Evolutionary conservation across 129 eudicot genomes (phyloP).

Genomic region (Erigeron canadensis): DNA sequence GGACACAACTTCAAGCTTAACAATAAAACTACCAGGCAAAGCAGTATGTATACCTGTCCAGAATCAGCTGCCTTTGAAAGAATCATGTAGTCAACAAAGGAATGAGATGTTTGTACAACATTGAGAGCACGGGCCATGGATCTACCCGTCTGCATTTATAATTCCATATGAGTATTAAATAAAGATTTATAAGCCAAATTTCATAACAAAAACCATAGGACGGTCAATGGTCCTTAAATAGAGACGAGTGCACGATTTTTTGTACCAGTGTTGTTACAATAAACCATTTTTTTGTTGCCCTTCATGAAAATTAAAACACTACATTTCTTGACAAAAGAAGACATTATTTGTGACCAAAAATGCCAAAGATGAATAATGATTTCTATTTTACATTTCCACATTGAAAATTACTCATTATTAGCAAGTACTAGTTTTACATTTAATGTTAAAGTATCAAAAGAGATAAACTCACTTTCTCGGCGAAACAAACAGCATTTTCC

Average conservation of each 20-base stretch:
- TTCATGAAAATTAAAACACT: too few relatives aligned
- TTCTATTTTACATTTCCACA: too few relatives aligned
- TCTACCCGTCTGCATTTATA: constrained; percentile 60
- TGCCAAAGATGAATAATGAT: too few relatives aligned
- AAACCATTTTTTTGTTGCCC: too few relatives aligned
- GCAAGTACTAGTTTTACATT: too few relatives aligned
- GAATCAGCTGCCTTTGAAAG: constrained; percentile 66
- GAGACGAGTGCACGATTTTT: too few relatives aligned
- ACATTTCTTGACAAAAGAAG: too few relatives aligned
- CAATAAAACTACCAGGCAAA: background rate
- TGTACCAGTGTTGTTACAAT: too few relatives aligned
- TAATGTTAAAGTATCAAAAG: background rate
- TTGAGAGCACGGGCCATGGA: constrained; percentile 76
- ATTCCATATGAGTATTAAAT: background rate
- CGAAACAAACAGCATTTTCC: constrained; percentile 60
- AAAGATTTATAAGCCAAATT: constrained; percentile 5
- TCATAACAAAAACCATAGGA: background rate
- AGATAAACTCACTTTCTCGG: constrained; percentile 70
- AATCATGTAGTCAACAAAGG: constrained; percentile 77
- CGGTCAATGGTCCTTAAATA: background rate
- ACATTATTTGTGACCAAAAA: too few relatives aligned
- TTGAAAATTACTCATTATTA: too few relatives aligned
- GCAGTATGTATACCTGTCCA: constrained; percentile 57
- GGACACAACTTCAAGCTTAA: background rate
- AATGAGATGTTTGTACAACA: constrained; percentile 81